Evolutionary conservation across 495 filamentous ascomycete species (phyloP).

Genomic region (Darksidea phi): DNA sequence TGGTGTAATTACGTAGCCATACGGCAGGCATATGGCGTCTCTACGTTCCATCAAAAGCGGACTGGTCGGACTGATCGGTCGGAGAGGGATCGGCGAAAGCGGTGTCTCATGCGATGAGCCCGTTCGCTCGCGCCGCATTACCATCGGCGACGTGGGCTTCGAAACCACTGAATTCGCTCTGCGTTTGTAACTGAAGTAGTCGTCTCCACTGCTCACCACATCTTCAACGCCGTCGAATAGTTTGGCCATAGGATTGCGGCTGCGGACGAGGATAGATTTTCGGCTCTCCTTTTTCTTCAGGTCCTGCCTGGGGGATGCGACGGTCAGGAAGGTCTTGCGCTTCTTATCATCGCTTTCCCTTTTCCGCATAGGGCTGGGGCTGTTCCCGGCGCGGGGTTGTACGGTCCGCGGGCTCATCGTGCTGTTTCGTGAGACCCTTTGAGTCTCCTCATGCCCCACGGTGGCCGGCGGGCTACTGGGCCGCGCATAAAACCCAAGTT

Average conservation of each 20-base stretch:
- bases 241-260: slow-evolving; percentile 22
- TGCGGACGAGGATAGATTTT: not conserved
- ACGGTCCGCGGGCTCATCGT: not conserved
- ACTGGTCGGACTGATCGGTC: slow-evolving; percentile 6
- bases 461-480: not conserved
- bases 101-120: not conserved
- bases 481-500: not conserved
- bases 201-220: not conserved
- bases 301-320: not conserved
- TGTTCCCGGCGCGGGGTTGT: not conserved
- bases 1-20: not conserved
- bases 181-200: not conserved
- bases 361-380: not conserved
- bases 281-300: slow-evolving; percentile 4
- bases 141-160: not conserved
- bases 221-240: slow-evolving; percentile 18
- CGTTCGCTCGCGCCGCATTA: not conserved
- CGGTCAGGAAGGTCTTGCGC: not conserved
- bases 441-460: not conserved
- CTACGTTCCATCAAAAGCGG: not conserved
- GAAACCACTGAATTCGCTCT: not conserved
- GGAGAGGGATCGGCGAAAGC: slow-evolving; percentile 2
- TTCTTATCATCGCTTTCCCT: not conserved
- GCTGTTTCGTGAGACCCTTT: not conserved
- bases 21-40: slow-evolving; percentile 1